phyloP scores from a whole-genome alignment of 148 eudicot genomes.

The Spergularia marina region DNA sequence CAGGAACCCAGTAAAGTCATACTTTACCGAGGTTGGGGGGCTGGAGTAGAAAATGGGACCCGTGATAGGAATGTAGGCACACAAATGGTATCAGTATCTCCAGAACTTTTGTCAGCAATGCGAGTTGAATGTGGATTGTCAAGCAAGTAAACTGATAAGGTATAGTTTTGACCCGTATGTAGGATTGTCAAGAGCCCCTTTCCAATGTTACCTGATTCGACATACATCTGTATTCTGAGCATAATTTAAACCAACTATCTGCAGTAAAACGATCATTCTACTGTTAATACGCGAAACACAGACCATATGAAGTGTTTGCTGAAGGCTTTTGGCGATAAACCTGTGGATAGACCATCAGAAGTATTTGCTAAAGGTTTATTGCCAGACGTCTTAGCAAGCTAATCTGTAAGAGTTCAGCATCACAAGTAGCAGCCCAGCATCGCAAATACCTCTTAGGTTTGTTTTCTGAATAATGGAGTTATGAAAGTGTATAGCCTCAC shows the following conservation, averaged over 20 bases:
- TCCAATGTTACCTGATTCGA: not conserved
- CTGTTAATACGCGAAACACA: not conserved
- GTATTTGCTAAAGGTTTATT: not conserved
- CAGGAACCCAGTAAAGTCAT: conserved; percentile 91
- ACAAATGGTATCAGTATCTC: conserved; percentile 42
- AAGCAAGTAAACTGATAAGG: conserved; percentile 16
- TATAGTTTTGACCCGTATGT: conserved; percentile 2
- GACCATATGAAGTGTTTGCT: not conserved
- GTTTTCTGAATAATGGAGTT: too few species aligned
- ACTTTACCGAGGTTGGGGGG: conserved; percentile 90
- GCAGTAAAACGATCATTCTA: not conserved
- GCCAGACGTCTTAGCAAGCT: not conserved
- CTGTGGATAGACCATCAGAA: not conserved
- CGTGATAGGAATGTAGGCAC: conserved; percentile 15
- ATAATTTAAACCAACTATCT: conserved; percentile 5
- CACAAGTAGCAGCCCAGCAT: too few species aligned
- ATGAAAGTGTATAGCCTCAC: too few species aligned
- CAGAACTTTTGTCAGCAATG: conserved; percentile 82
- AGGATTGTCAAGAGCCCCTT: not conserved
- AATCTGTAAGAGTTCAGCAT: too few species aligned
- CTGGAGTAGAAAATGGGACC: conserved; percentile 32
- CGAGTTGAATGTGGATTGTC: conserved; percentile 82
- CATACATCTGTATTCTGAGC: not conserved
- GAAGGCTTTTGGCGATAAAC: not conserved
- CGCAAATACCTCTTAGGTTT: too few species aligned